phyloP scores from a whole-genome alignment of 1,284 basidiomycete genomes.

The Fomitopsis betulina region DNA sequence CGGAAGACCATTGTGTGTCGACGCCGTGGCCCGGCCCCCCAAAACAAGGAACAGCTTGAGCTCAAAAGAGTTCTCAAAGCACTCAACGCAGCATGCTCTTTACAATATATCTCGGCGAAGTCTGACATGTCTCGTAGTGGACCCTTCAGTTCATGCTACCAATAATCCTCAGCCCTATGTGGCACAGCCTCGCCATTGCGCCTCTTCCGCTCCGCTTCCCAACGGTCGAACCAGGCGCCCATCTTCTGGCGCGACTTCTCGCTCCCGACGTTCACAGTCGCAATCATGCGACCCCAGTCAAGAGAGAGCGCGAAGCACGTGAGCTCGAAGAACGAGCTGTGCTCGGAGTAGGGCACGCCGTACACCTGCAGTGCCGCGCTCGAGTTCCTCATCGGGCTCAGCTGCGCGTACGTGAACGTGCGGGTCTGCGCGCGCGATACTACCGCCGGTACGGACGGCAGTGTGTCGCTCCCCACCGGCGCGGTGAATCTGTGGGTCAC shows the following conservation, averaged over 20 bases:
- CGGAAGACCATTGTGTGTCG: no score
- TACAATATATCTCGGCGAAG: no score
- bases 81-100: no score
- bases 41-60: background rate
- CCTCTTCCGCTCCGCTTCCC: constrained; percentile 79
- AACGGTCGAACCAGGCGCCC: constrained; percentile 81
- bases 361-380: constrained; percentile 70
- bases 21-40: no score
- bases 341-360: constrained; percentile 94
- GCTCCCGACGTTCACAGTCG: constrained; percentile 92
- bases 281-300: constrained; percentile 83
- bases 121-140: no score
- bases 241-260: constrained; percentile 79
- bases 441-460: constrained; percentile 61
- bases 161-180: constrained; percentile 62
- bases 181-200: constrained; percentile 49
- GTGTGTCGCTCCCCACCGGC: constrained; percentile 59
- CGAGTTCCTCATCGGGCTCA: constrained; percentile 72
- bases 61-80: no score
- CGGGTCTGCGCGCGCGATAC: constrained; percentile 63
- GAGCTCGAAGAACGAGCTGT: constrained; percentile 91
- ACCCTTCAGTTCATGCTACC: constrained; percentile 34
- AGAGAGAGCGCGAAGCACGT: constrained; percentile 91
- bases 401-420: constrained; percentile 61
- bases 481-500: constrained; percentile 55